These are phyloP conservation scores for Lepiota subincarnata DNA, from an alignment of 768 basidiomycete species.

Conservation along the genomic window DNA sequence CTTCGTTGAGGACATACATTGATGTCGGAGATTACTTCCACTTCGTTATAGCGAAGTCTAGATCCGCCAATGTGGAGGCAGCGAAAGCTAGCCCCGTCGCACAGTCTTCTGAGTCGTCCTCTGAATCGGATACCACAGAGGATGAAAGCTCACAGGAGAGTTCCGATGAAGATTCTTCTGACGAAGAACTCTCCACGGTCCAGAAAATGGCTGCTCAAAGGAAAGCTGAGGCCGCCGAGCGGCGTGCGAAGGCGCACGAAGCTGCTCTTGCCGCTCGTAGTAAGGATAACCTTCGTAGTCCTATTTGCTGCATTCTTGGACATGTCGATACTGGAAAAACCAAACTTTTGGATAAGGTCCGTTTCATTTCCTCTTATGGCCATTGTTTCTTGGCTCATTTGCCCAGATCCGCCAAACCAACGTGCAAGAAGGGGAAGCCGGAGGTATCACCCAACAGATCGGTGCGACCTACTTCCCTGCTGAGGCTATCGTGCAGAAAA, in stretches of 20 bases:
- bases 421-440: constrained; percentile 98
- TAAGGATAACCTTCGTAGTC: constrained; percentile 89
- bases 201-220: constrained; percentile 65
- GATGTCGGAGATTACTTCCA: background rate
- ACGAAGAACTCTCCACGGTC: constrained; percentile 62
- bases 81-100: constrained; percentile 21
- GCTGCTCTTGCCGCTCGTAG: constrained; percentile 81
- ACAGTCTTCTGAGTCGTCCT: constrained; percentile 29
- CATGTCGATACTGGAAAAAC: constrained; percentile 99
- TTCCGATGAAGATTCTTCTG: constrained; percentile 49
- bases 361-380: constrained; percentile 15
- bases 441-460: constrained; percentile 99
- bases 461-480: constrained; percentile 99
- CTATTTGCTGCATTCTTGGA: constrained; percentile 98
- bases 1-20: background rate
- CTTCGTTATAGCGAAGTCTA: background rate
- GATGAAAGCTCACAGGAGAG: constrained; percentile 41
- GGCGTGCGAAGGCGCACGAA: constrained; percentile 74
- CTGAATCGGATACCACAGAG: constrained; percentile 37
- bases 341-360: constrained; percentile 91
- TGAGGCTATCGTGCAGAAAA: constrained; percentile 91
- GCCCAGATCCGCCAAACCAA: constrained; percentile 96
- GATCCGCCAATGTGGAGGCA: constrained; percentile 19
- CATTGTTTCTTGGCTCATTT: background rate
- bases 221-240: constrained; percentile 83